These are phyloP conservation scores for Geranium incanum DNA, from an alignment of 441 rosid species.

Conservation along the genomic window DNA sequence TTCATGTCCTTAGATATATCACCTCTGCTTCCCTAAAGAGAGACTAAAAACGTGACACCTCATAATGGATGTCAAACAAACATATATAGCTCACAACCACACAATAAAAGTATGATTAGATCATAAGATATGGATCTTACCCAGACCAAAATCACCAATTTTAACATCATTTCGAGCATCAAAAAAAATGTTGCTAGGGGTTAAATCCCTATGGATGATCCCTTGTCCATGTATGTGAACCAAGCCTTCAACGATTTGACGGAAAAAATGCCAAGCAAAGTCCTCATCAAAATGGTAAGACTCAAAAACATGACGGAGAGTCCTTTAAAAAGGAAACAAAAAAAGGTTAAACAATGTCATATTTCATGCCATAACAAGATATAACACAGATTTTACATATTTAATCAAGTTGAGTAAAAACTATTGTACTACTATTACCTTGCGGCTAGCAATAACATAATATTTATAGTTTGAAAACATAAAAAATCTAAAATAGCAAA, in stretches of 20 bases:
- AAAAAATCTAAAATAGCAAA: background rate
- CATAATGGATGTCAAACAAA: background rate
- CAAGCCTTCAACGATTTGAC: constrained; percentile 96
- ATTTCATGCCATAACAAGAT: constrained; percentile 9
- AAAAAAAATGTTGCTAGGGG: constrained; percentile 94
- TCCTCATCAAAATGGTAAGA: constrained; percentile 85
- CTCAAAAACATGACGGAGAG: constrained; percentile 81
- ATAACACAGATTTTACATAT: background rate
- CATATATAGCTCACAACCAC: background rate
- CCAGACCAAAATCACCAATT: constrained; percentile 97
- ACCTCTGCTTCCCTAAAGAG: background rate
- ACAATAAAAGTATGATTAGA: constrained; percentile 10
- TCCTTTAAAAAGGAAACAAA: constrained; percentile 40
- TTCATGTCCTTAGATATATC: background rate
- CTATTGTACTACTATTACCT: background rate
- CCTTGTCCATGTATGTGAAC: constrained; percentile 95
- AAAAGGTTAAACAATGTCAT: background rate
- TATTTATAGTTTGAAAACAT: too few species aligned
- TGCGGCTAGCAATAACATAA: background rate
- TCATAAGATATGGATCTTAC: constrained; percentile 39
- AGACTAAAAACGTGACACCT: background rate
- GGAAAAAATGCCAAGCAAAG: constrained; percentile 74
- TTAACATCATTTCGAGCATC: constrained; percentile 93
- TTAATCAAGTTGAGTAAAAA: background rate
- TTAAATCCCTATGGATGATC: constrained; percentile 93